Percentiles rank a stretch among this genome's conserved stretches.
These are phyloP conservation scores for Vaccinium darrowii DNA, from an alignment of 148 eudicot genomes.

Conservation along the genomic window DNA sequence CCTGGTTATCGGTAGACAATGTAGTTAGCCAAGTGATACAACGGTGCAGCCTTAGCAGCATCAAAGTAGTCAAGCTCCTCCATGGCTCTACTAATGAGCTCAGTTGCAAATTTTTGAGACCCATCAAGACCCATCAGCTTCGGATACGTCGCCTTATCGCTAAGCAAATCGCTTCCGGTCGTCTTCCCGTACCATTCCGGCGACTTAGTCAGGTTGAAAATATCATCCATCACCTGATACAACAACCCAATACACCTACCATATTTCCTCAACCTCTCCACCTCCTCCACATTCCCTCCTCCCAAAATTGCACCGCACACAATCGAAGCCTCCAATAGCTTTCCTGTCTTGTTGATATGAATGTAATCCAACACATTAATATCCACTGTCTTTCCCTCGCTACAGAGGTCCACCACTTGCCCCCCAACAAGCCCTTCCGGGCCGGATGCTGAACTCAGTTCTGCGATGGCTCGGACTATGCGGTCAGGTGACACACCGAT, in stretches of 20 bases:
- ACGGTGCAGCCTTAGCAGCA: constrained; percentile 31
- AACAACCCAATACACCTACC: constrained; percentile 34
- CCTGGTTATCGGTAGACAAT: constrained; percentile 27
- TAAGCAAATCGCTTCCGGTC: constrained; percentile 37
- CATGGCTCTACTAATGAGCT: constrained; percentile 28
- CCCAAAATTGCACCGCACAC: constrained; percentile 41
- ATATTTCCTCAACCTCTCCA: constrained; percentile 36
- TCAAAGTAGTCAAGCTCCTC: constrained; percentile 33
- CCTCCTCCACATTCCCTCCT: constrained; percentile 26
- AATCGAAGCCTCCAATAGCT: constrained; percentile 37
- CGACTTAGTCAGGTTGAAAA: constrained; percentile 33
- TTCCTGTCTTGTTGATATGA: constrained; percentile 39
- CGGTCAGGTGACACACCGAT: neutral
- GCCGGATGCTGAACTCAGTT: constrained; percentile 36
- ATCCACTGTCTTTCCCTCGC: constrained; percentile 25
- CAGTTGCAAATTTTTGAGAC: constrained; percentile 31
- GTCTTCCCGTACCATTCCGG: constrained; percentile 38
- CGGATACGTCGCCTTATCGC: constrained; percentile 39
- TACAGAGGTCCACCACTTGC: constrained; percentile 34
- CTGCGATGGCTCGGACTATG: constrained; percentile 30
- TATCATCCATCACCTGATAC: constrained; percentile 47
- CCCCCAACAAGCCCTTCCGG: constrained; percentile 38
- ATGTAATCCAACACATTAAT: constrained; percentile 33
- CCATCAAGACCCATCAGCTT: constrained; percentile 37
- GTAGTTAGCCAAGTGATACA: constrained; percentile 34